Percentiles rank a stretch among this genome's conserved stretches.
Conservation (phyloP, 495 filamentous ascomycete genomes). For the Lasiosphaeris hirsuta region DNA sequence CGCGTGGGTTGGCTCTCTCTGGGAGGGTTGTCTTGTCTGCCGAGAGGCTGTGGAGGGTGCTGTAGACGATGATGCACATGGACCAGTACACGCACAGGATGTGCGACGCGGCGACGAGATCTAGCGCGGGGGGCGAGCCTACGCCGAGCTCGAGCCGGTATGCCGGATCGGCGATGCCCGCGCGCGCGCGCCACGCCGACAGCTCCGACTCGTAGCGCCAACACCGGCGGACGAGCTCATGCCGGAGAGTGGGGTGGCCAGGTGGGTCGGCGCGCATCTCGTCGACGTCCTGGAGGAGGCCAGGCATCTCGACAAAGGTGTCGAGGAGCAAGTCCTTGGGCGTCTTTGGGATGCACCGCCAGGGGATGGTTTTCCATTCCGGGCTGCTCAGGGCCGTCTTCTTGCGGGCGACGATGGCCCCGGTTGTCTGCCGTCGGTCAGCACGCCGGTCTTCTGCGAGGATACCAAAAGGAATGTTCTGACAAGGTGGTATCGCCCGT, state of each 20-base stretch:
- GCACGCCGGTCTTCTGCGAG: too few species aligned
- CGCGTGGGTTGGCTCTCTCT: neutral
- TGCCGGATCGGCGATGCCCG: too few species aligned
- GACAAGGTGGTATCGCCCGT: too few species aligned
- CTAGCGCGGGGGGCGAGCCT: neutral
- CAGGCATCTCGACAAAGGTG: conserved; percentile 3
- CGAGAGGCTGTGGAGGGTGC: neutral
- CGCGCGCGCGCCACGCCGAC: too few species aligned
- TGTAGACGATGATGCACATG: conserved; percentile 8
- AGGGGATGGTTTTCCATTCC: conserved; percentile 9
- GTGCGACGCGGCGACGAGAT: neutral
- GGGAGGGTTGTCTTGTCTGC: neutral
- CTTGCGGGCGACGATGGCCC: too few species aligned
- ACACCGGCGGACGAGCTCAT: too few species aligned
- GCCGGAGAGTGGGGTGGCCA: too few species aligned
- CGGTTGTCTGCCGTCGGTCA: too few species aligned
- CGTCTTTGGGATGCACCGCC: neutral
- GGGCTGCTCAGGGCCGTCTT: neutral
- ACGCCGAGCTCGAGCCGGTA: too few species aligned
- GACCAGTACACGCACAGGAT: conserved; percentile 4
- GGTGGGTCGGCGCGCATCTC: too few species aligned
- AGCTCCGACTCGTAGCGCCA: too few species aligned
- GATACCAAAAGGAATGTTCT: too few species aligned
- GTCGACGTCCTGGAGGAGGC: conserved; percentile 4
- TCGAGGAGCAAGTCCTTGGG: conserved; percentile 7